A percentile compares a stretch with the other conserved stretches of the same genome.
Evolutionary conservation across 257 asterid species (phyloP).

Genomic region (Lantana camara): DNA sequence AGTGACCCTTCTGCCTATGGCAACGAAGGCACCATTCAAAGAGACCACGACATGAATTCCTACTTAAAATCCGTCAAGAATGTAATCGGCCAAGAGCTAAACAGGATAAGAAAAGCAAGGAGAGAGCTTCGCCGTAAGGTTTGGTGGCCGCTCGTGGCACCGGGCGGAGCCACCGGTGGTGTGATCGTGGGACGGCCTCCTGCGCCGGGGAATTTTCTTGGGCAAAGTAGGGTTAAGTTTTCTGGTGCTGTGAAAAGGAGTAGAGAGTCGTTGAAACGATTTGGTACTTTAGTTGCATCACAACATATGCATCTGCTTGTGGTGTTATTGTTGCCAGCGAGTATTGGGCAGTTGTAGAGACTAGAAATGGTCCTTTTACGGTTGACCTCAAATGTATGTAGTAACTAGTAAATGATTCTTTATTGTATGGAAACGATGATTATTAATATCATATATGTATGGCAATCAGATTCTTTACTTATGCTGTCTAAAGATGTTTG

Average conservation of each 20-base stretch:
- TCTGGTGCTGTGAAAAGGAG: background rate
- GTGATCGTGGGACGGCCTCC: background rate
- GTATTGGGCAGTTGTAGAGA: conserved; percentile 24
- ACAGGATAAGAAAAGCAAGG: conserved; percentile 45
- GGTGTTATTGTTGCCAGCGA: background rate
- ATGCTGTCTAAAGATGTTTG: background rate
- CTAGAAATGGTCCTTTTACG: no score
- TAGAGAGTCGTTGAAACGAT: background rate
- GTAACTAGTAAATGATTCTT: conserved; percentile 10
- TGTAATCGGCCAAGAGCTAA: conserved; percentile 64
- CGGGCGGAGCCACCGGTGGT: background rate
- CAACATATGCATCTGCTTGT: conserved; percentile 3
- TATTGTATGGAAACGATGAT: background rate
- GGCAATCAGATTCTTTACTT: background rate
- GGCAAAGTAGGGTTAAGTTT: background rate
- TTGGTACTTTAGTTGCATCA: background rate
- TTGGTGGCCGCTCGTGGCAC: conserved; percentile 61
- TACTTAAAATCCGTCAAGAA: conserved; percentile 18
- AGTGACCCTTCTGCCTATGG: background rate
- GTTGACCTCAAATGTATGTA: no score
- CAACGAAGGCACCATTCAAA: background rate
- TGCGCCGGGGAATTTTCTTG: background rate
- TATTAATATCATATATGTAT: background rate
- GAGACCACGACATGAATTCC: background rate
- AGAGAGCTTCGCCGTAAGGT: conserved; percentile 44